Evolutionary conservation across 1,284 basidiomycete genomes (phyloP).

Genomic region (Taiwanofungus camphoratus): DNA sequence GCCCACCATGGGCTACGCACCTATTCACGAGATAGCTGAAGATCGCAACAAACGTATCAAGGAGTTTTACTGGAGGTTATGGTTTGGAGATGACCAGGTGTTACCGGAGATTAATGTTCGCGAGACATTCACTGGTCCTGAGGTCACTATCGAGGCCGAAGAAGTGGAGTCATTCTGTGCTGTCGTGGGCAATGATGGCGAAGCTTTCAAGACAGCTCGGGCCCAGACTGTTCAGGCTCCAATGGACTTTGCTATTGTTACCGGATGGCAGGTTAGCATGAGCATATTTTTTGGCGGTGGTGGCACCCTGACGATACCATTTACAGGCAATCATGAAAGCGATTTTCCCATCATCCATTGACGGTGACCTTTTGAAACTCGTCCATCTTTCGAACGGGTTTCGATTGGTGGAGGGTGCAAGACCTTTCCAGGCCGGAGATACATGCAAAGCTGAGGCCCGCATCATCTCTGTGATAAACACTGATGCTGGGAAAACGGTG

Average conservation of each 20-base stretch:
- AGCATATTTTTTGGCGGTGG: constrained; percentile 8
- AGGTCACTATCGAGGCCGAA: constrained; percentile 70
- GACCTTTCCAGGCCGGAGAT: constrained; percentile 80
- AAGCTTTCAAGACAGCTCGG: constrained; percentile 80
- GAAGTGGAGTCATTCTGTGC: constrained; percentile 89
- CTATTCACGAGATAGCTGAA: constrained; percentile 87
- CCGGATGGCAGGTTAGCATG: constrained; percentile 91
- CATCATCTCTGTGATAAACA: constrained; percentile 88
- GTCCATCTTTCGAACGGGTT: constrained; percentile 98
- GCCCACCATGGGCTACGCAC: constrained; percentile 85
- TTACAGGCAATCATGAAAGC: constrained; percentile 90
- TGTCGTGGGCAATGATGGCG: constrained; percentile 90
- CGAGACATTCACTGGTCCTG: constrained; percentile 78
- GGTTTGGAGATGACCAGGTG: constrained; percentile 83
- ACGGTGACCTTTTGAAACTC: constrained; percentile 91
- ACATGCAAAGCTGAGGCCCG: constrained; percentile 86
- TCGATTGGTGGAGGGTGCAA: constrained; percentile 77
- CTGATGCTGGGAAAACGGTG: constrained; percentile 89
- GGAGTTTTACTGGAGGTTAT: constrained; percentile 93
- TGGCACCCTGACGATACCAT: constrained; percentile 9
- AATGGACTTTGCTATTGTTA: constrained; percentile 99
- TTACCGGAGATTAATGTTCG: constrained; percentile 74
- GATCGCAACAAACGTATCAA: constrained; percentile 93
- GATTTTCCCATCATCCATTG: constrained; percentile 88
- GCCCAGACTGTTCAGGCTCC: constrained; percentile 75